These are phyloP conservation scores for Scenedesmus sp. DNA, from an alignment of 163 green algal genomes.

Conservation along the genomic window DNA sequence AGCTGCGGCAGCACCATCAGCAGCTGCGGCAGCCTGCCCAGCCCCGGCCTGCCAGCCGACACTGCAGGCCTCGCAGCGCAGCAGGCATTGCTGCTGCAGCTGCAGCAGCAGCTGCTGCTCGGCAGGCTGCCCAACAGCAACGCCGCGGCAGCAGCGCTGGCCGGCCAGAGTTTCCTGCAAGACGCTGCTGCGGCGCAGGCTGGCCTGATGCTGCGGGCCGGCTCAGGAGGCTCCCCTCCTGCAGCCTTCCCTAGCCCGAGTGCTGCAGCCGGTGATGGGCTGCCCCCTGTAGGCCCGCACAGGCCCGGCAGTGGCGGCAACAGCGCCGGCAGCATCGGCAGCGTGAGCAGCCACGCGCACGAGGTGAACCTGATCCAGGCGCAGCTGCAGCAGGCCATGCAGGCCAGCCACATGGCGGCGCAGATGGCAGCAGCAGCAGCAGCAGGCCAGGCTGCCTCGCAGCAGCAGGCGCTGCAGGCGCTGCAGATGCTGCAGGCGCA, in stretches of 20 bases:
- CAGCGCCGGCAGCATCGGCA: background rate
- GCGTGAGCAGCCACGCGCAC: background rate
- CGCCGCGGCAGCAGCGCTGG: background rate
- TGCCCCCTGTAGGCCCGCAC: background rate
- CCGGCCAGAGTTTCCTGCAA: background rate
- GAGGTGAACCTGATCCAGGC: background rate
- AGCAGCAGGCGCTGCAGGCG: background rate
- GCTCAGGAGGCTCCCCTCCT: background rate
- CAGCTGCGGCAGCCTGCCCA: background rate
- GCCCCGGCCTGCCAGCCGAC: background rate
- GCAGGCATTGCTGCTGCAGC: slow-evolving; percentile 9
- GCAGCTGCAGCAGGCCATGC: slow-evolving; percentile 11
- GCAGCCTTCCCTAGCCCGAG: background rate
- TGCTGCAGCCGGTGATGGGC: background rate
- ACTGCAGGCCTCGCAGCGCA: background rate
- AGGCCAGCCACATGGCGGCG: background rate
- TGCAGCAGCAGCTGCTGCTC: background rate
- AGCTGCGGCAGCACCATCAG: background rate
- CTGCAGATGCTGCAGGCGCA: slow-evolving; percentile 1
- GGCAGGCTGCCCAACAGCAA: background rate
- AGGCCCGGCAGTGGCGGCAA: slow-evolving; percentile 4
- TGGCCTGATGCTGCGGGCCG: background rate
- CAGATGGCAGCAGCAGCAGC: background rate
- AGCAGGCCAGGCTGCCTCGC: background rate
- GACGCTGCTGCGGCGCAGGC: background rate